Evolutionary conservation across 495 filamentous ascomycete genomes (phyloP).

Genomic region (Tuber magnatum): DNA sequence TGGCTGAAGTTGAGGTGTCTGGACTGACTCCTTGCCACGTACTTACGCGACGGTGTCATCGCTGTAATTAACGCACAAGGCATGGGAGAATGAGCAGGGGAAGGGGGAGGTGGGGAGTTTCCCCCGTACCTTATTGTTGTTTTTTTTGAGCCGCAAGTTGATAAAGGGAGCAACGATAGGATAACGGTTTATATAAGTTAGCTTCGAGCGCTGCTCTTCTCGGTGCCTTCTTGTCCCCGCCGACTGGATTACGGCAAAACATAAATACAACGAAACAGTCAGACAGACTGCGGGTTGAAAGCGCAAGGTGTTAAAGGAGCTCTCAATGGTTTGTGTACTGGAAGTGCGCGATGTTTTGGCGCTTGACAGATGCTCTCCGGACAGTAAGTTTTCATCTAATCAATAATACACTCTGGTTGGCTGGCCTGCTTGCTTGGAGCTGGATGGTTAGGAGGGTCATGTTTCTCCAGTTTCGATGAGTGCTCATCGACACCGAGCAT

Average conservation of each 20-base stretch:
- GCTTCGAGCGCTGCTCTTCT: neutral
- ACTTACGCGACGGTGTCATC: neutral
- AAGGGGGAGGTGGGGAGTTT: neutral
- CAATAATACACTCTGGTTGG: neutral
- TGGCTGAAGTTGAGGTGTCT: neutral
- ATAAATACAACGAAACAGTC: neutral
- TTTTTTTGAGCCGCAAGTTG: neutral
- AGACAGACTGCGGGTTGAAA: conserved; percentile 11
- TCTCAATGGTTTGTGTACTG: conserved; percentile 53
- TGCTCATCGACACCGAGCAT: conserved; percentile 70
- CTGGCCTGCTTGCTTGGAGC: neutral
- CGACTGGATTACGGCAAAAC: neutral
- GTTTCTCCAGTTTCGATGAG: conserved; percentile 59
- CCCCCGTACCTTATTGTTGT: neutral
- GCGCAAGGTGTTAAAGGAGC: conserved; percentile 62
- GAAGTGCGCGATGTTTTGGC: conserved; percentile 55
- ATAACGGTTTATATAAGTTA: neutral
- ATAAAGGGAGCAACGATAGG: neutral
- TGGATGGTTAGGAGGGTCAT: neutral
- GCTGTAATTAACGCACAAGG: neutral
- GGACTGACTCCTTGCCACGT: neutral
- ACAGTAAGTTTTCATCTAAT: conserved; percentile 12
- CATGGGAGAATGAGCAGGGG: neutral
- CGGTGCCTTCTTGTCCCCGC: neutral
- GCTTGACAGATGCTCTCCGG: conserved; percentile 71